Evolutionary conservation across 2,329 filamentous ascomycete species (phyloP).

Genomic region (Pseudocercospora eumusae): DNA sequence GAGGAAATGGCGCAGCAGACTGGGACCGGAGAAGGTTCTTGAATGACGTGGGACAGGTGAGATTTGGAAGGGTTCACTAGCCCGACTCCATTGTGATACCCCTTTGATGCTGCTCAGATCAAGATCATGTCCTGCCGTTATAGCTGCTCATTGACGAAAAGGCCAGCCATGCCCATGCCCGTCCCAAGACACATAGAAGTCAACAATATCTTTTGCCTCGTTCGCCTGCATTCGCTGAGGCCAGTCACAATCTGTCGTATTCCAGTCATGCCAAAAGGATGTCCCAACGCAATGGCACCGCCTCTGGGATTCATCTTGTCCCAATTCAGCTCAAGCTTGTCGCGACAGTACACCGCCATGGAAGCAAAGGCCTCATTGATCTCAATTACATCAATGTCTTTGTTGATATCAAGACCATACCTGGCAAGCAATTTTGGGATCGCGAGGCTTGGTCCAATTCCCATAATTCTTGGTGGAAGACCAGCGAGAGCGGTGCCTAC

Average conservation of each 20-base stretch:
- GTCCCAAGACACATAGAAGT: conserved; percentile 76
- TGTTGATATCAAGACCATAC: conserved; percentile 30
- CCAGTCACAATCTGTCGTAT: conserved; percentile 76
- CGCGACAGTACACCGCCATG: conserved; percentile 67
- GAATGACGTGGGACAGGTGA: not conserved
- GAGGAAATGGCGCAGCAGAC: too few species aligned
- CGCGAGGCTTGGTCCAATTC: conserved; percentile 78
- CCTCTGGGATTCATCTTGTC: conserved; percentile 84
- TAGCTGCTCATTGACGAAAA: conserved; percentile 49
- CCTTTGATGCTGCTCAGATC: not conserved
- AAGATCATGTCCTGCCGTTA: not conserved
- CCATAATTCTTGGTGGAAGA: conserved; percentile 83
- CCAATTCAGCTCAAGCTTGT: conserved; percentile 67
- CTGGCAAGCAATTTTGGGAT: conserved; percentile 73
- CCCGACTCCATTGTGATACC: not conserved
- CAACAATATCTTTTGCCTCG: conserved; percentile 72
- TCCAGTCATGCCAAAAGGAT: conserved; percentile 84
- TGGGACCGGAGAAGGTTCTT: too few species aligned
- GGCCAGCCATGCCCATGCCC: conserved; percentile 53
- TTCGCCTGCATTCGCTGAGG: conserved; percentile 66
- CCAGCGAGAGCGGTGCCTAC: conserved; percentile 62
- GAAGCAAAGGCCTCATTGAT: conserved; percentile 79
- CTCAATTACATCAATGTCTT: conserved; percentile 82
- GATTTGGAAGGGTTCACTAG: not conserved
- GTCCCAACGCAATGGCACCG: conserved; percentile 80